These are phyloP conservation scores for Phytophthora pini DNA, from an alignment of 352 stramenopile genomes.

Conservation along the genomic window DNA sequence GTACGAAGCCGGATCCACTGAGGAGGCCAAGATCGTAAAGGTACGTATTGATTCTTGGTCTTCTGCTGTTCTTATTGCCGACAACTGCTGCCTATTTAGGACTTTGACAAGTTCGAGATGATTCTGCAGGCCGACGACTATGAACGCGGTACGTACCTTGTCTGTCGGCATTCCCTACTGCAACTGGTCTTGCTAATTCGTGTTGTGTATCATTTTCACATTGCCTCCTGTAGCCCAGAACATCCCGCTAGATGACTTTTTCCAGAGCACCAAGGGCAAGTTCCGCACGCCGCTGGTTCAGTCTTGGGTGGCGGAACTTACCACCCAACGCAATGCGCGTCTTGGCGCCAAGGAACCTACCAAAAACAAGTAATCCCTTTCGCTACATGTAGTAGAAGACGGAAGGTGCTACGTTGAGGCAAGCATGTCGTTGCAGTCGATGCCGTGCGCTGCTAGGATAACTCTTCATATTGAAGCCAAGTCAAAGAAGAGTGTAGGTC, in stretches of 20 bases:
- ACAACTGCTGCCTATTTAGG: constrained; percentile 36
- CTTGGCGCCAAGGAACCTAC: constrained; percentile 17
- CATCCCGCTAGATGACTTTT: constrained; percentile 76
- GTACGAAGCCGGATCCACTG: constrained; percentile 83
- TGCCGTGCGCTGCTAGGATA: neutral
- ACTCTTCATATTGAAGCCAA: neutral
- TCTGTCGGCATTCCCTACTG: neutral
- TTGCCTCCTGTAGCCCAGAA: constrained; percentile 48
- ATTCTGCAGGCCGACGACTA: constrained; percentile 95
- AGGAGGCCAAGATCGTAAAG: constrained; percentile 92
- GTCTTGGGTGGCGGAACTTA: constrained; percentile 77
- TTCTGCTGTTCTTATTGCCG: neutral
- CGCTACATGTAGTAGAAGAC: neutral
- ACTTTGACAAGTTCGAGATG: constrained; percentile 97
- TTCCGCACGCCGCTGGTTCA: constrained; percentile 84
- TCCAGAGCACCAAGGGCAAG: constrained; percentile 82
- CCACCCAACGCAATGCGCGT: constrained; percentile 52
- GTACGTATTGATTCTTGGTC: constrained; percentile 13
- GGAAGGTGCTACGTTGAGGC: neutral
- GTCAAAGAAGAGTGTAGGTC: constrained; percentile 8
- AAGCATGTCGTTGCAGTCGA: neutral
- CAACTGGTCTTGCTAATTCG: constrained; percentile 1
- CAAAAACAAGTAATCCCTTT: constrained; percentile 1
- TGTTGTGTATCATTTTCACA: neutral
- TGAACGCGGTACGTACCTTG: constrained; percentile 68